Evolutionary conservation across 208 protist species (phyloP), one percentile per base, ranked within the genome.

Genomic region (Trypanosoma brucei): DNA sequence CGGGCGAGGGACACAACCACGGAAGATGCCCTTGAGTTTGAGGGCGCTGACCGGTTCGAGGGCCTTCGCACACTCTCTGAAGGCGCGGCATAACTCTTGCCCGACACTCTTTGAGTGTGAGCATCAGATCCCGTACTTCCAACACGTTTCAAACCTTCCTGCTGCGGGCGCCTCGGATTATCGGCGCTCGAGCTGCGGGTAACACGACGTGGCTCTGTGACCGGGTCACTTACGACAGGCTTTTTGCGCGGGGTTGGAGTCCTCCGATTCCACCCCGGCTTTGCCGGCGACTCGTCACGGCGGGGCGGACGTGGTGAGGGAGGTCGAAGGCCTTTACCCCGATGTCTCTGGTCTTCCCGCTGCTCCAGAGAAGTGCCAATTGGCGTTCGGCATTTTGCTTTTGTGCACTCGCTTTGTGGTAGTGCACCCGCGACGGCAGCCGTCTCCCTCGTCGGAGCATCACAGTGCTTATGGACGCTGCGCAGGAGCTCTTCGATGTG

Each of bases 261-360:
- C 13, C 70, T 77, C 65, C 82, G 80, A 56, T 91, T 91, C 84
- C 84, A 91, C 42, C 75, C 78, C 40, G 84, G 84, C 2, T 80
- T 80, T 6, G 67, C 11, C 46, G 67, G 36, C n/a, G 58, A 38
- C 7, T 49, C 44, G 1, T 40, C 57, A 2, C 57, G 58, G 3
- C 38, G 56, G 8, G 63, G 40, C 37, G 74, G 51, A 1, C 57
- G 55, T 44, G 55, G 58, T 4, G 75, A 76, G 9, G 65, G 57
- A 60, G 78, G 79, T 39, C 45, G 5, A 11, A 49, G 35, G 50
- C 14, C 40, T 58, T 7, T 62, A 49, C 22, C 65, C 42, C 36
- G 53, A 37, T 31, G 36, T 55, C 22, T 22, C 22, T 22, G 22
- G 22, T 22, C 22, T 22, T 22, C 22, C 22, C 22, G 22, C 22